Base-by-base conservation (phyloP, 495 filamentous ascomycete species). In the Penicillium bialowiezense region DNA sequence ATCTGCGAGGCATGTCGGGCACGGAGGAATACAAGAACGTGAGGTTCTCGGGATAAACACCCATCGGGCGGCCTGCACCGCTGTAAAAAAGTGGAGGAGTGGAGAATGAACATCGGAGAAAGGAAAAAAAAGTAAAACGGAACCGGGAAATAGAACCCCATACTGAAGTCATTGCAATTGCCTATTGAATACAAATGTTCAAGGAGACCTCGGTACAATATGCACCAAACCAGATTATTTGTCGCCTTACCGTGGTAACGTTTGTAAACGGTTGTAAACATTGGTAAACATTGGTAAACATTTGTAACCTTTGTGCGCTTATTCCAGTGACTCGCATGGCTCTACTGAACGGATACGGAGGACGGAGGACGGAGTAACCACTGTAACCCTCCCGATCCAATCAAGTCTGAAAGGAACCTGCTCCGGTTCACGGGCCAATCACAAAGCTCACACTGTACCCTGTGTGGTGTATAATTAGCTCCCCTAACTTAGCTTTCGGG, bases 41-140 rank as follows among this genome's bases (percentile, higher is more conserved):
- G 24, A 47, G 20, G 47, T 29, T 14, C 39, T 50, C 54, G 55
- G 55, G 51, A 54, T 57, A 56, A 51, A 55, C 53, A 59, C 56
- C 55, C 51, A 67, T 63, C 63, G 55, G 62, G 64, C 64, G 64
- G 60, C 48, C 50, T 59, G 60, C 59, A 54, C 65, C 63, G 59
- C 60, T 51, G 42, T 37, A 41, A 52, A 56, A 56, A 54, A 59
- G 64, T 65, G 66, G 64, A 62, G 36, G 56, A 35, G 14, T 42
- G 29, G 29, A 34, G 13, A 53, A 45, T 44, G 19, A 24, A 44
- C 6, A 33, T 26, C 23, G 23, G 6, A 34, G 13, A 43, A 10
- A 5, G 7, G 29, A 32, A 32, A 13, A 32, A 12, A 32, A 12
- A 26, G 8, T 26, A 23, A 20, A 41, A 41, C 21, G 9, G 21